These are phyloP conservation scores for Acer saccharum DNA, from an alignment of 345 rosid genomes.

Conservation along the genomic window DNA sequence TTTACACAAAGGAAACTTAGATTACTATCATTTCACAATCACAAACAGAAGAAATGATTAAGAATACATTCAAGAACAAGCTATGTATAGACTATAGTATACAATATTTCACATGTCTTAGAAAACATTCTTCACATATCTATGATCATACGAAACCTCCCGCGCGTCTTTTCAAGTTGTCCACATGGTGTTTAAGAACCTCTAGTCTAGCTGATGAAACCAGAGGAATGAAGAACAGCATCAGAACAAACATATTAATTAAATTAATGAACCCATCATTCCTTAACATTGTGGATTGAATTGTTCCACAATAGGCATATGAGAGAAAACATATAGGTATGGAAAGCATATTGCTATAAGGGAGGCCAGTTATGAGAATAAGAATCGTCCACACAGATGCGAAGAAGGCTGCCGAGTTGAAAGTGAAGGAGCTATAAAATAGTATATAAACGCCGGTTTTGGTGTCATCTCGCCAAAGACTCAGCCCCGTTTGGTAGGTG, in stretches of 20 bases:
- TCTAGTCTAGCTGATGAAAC: neutral
- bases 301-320: neutral
- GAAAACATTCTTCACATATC: too few relatives aligned
- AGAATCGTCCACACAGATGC: neutral
- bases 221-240: neutral
- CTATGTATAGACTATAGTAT: too few relatives aligned
- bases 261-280: neutral
- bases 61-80: too few relatives aligned
- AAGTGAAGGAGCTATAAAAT: neutral
- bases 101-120: too few relatives aligned
- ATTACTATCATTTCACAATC: too few relatives aligned
- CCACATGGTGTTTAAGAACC: neutral
- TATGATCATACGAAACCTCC: neutral
- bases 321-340: neutral
- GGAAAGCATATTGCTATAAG: neutral
- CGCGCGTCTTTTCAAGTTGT: neutral
- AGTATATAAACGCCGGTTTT: neutral
- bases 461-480: slow-evolving; percentile 29
- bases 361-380: neutral
- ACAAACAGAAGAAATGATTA: too few relatives aligned
- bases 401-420: neutral
- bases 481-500: slow-evolving; percentile 37
- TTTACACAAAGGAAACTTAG: too few relatives aligned
- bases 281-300: neutral
- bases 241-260: neutral